These are phyloP conservation scores for Ceratocystis huliohia DNA, from an alignment of 2,329 filamentous ascomycete genomes.

Conservation along the genomic window DNA sequence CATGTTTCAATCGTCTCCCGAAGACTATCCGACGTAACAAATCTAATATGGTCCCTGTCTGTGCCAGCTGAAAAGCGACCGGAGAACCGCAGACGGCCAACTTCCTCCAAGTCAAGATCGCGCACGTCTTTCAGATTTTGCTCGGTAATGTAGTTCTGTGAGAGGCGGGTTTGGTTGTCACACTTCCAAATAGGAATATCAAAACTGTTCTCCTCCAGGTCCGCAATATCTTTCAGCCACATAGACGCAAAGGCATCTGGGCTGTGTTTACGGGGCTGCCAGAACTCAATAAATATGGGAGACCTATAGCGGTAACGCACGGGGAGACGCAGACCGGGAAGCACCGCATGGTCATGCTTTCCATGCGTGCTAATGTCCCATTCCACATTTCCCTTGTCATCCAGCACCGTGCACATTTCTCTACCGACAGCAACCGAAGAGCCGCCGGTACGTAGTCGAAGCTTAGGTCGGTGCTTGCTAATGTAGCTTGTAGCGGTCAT, in stretches of 20 bases:
- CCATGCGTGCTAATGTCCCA: slow-evolving; percentile 39
- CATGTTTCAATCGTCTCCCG: slow-evolving; percentile 90
- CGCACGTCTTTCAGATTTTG: slow-evolving; percentile 57
- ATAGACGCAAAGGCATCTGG: slow-evolving; percentile 64
- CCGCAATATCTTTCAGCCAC: slow-evolving; percentile 76
- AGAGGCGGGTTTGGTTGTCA: slow-evolving; percentile 58
- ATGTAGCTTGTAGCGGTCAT: slow-evolving; percentile 54
- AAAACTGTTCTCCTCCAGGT: slow-evolving; percentile 64
- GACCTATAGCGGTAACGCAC: slow-evolving; percentile 85
- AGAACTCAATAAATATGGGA: slow-evolving; percentile 80
- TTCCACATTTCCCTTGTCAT: slow-evolving; percentile 26
- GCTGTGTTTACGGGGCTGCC: slow-evolving; percentile 53
- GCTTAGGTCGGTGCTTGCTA: slow-evolving; percentile 54
- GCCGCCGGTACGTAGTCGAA: slow-evolving; percentile 73
- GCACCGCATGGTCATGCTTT: slow-evolving; percentile 25
- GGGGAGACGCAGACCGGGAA: slow-evolving; percentile 54
- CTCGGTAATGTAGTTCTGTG: slow-evolving; percentile 85
- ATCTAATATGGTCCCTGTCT: slow-evolving; percentile 70
- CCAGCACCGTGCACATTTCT: slow-evolving; percentile 9
- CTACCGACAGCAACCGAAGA: slow-evolving; percentile 48
- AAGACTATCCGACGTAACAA: slow-evolving; percentile 75
- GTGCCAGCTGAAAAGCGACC: slow-evolving; percentile 81
- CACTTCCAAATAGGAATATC: slow-evolving; percentile 89
- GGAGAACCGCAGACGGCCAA: slow-evolving; percentile 69
- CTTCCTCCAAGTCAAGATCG: slow-evolving; percentile 62